Percentiles rank a stretch among this genome's conserved stretches.
phyloP scores from a whole-genome alignment of 352 stramenopile species.

The Aphanomyces astaci region DNA sequence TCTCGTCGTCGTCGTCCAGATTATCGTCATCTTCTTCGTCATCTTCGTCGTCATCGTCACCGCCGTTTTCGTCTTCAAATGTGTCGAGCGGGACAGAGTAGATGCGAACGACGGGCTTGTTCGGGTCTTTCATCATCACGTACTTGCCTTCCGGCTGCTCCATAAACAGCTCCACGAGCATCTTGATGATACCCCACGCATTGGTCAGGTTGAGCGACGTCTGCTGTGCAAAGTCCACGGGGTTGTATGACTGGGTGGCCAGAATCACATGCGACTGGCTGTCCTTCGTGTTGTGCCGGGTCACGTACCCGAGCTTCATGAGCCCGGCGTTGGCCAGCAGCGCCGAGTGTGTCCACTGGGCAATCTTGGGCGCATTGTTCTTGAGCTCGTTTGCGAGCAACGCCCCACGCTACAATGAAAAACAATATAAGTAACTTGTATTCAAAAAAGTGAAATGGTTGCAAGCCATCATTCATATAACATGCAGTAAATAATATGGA shows the following conservation, averaged over 20 bases:
- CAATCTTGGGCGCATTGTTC: slow-evolving; percentile 98
- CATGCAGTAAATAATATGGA: too few relatives aligned
- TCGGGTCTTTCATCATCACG: slow-evolving; percentile 97
- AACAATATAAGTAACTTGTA: too few relatives aligned
- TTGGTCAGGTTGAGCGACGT: slow-evolving; percentile 97
- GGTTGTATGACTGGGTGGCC: slow-evolving; percentile 95
- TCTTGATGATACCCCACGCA: slow-evolving; percentile 96
- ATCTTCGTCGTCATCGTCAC: slow-evolving; percentile 63
- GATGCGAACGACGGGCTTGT: slow-evolving; percentile 94
- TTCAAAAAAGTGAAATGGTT: too few relatives aligned
- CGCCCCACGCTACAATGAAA: slow-evolving; percentile 90
- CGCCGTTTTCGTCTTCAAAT: slow-evolving; percentile 89
- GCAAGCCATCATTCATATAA: too few relatives aligned
- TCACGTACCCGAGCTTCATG: slow-evolving; percentile 98
- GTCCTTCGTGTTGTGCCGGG: slow-evolving; percentile 89
- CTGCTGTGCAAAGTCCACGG: slow-evolving; percentile 94
- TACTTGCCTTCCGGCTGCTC: slow-evolving; percentile 97
- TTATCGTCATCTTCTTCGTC: slow-evolving; percentile 38
- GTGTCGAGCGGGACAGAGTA: slow-evolving; percentile 94
- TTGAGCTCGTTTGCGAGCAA: slow-evolving; percentile 98
- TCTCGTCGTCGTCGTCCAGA: slow-evolving; percentile 28
- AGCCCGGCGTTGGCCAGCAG: slow-evolving; percentile 93
- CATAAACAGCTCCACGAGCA: slow-evolving; percentile 91
- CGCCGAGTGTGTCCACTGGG: slow-evolving; percentile 96
- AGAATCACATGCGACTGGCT: slow-evolving; percentile 94